phyloP scores from a whole-genome alignment of 495 filamentous ascomycete genomes.

The Neurospora sublineolata region DNA sequence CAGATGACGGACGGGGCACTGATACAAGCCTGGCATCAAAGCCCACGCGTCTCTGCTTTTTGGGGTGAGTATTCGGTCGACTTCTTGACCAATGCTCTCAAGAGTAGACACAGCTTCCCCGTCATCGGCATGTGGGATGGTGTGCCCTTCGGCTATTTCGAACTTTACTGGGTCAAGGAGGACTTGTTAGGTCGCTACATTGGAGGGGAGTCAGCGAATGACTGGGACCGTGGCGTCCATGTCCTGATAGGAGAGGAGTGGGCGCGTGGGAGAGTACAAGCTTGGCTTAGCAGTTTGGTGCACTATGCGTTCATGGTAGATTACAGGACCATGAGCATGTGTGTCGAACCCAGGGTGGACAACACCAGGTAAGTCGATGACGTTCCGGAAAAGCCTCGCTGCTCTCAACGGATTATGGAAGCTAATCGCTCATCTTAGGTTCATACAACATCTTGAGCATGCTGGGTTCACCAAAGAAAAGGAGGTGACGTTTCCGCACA shows the following conservation, averaged over 20 bases:
- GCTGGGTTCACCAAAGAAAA: conserved; percentile 81
- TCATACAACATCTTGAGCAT: conserved; percentile 63
- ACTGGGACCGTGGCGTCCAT: conserved; percentile 85
- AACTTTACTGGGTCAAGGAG: conserved; percentile 98
- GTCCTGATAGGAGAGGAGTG: conserved; percentile 87
- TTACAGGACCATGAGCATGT: conserved; percentile 65
- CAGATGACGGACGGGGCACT: conserved; percentile 56
- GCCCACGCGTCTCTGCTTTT: conserved; percentile 66
- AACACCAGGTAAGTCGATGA: conserved; percentile 61
- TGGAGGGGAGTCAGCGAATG: conserved; percentile 43
- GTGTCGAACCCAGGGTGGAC: conserved; percentile 85
- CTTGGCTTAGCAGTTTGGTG: conserved; percentile 76
- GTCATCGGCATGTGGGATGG: conserved; percentile 91
- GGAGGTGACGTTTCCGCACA: conserved; percentile 83
- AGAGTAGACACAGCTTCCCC: conserved; percentile 67
- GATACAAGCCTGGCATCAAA: conserved; percentile 82
- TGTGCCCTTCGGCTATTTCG: conserved; percentile 93
- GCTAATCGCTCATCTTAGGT: conserved; percentile 37
- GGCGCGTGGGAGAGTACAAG: conserved; percentile 66
- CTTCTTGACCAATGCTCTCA: conserved; percentile 56
- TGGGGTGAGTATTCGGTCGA: conserved; percentile 65
- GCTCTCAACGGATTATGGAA: background rate
- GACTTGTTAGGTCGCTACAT: conserved; percentile 62
- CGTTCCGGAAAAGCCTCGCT: background rate
- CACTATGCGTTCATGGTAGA: conserved; percentile 77